Evolutionary conservation across 1,139 yeast species (phyloP).

Genomic region (Blastobotrys capitulatus): DNA sequence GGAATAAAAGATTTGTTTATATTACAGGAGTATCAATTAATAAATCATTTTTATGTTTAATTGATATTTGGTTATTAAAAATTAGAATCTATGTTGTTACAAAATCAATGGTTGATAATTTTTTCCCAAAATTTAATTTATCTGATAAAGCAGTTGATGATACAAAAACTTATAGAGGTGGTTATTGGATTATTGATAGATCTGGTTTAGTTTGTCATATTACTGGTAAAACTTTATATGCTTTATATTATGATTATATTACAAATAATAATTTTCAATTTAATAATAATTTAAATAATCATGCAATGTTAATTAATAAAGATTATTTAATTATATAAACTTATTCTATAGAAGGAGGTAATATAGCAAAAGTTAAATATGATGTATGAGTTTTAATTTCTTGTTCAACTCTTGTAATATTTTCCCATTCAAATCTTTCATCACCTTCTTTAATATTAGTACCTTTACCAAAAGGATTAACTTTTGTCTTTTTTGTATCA

Average conservation of each 20-base stretch:
- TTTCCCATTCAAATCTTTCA: constrained; percentile 66
- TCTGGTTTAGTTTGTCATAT: constrained; percentile 4
- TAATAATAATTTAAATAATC: too few species aligned
- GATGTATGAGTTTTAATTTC: constrained; percentile 94
- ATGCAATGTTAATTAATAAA: not conserved
- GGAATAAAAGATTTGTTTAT: constrained; percentile 8
- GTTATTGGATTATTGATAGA: constrained; percentile 1
- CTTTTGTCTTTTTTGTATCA: constrained; percentile 44
- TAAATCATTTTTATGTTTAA: constrained; percentile 3
- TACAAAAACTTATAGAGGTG: not conserved
- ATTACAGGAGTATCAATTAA: constrained; percentile 4
- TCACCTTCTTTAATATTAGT: constrained; percentile 84
- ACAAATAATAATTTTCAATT: not conserved
- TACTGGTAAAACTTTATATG: constrained; percentile 4
- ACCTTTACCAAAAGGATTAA: constrained; percentile 89
- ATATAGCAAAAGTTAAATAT: constrained; percentile 78
- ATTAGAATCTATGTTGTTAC: not conserved
- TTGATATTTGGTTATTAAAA: not conserved
- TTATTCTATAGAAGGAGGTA: constrained; percentile 28
- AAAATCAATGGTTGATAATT: not conserved
- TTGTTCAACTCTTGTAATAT: constrained; percentile 74
- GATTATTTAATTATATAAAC: not conserved
- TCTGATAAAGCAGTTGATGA: constrained; percentile 3
- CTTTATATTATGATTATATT: not conserved
- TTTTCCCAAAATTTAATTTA: constrained; percentile 1